These are phyloP conservation scores for Lactifluus echinatus DNA, from an alignment of 768 basidiomycete species.

Conservation along the genomic window DNA sequence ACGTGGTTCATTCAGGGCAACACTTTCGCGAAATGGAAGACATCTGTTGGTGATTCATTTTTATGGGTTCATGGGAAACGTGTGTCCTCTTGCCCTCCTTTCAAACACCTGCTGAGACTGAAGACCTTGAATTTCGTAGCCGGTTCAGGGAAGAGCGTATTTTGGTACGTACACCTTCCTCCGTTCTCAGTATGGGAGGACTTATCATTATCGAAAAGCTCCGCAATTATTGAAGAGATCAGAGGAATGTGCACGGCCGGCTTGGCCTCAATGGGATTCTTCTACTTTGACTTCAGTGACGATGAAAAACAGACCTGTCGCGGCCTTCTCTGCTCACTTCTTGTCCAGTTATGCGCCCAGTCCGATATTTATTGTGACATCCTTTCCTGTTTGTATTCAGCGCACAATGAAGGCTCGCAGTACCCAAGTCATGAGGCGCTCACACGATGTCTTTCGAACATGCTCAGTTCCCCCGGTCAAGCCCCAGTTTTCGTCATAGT, in stretches of 20 bases:
- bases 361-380: no score
- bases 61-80: no score
- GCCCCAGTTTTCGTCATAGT: conserved; percentile 1
- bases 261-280: not conserved
- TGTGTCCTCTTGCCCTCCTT: not conserved
- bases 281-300: conserved; percentile 6
- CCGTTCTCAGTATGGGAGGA: no score
- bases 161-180: not conserved
- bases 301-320: not conserved
- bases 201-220: not conserved
- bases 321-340: not conserved
- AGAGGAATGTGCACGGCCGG: not conserved
- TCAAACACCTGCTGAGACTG: no score
- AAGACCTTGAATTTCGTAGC: not conserved
- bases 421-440: not conserved
- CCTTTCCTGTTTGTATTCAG: not conserved
- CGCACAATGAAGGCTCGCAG: not conserved
- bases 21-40: no score
- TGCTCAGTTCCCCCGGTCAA: not conserved
- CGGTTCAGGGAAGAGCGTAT: conserved; percentile 1
- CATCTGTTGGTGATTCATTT: not conserved
- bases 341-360: conserved; percentile 7
- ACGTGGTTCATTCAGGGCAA: no score
- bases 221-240: conserved; percentile 2
- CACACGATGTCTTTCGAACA: not conserved